Conservation (phyloP, 129 eudicot genomes). For the Heracleum sosnowskyi region DNA sequence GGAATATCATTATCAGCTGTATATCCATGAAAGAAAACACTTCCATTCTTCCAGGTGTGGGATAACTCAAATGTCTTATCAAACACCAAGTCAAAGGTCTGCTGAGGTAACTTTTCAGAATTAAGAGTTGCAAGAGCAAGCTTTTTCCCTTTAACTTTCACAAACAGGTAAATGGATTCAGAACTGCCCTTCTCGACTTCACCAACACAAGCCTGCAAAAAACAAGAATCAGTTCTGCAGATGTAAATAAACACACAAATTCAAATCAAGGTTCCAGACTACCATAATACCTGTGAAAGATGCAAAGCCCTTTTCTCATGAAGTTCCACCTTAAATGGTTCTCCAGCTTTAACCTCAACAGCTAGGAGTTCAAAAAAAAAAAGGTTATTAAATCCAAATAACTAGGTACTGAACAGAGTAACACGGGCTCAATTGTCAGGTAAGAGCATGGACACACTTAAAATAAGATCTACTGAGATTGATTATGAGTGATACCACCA, state of each 20-base stretch:
- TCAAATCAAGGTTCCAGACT: background rate
- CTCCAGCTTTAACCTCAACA: constrained; percentile 10
- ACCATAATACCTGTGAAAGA: constrained; percentile 54
- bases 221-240: background rate
- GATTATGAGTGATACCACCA: background rate
- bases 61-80: constrained; percentile 61
- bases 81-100: constrained; percentile 70
- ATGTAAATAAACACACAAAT: background rate
- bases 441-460: background rate
- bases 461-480: background rate
- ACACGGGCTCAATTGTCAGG: background rate
- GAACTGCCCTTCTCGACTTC: constrained; percentile 50
- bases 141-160: constrained; percentile 46
- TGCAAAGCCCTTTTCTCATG: background rate
- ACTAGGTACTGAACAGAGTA: background rate
- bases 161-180: constrained; percentile 49
- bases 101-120: constrained; percentile 63
- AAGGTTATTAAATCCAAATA: background rate
- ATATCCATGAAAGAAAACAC: constrained; percentile 73
- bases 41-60: constrained; percentile 76
- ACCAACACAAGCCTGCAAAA: constrained; percentile 63
- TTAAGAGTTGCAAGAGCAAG: constrained; percentile 73
- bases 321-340: constrained; percentile 5
- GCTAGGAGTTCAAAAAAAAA: background rate
- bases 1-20: constrained; percentile 34